A percentile compares a stretch with the other conserved stretches of the same genome.
Evolutionary conservation across 2,329 filamentous ascomycete species (phyloP).

Genomic region (Colletotrichum truncatum): DNA sequence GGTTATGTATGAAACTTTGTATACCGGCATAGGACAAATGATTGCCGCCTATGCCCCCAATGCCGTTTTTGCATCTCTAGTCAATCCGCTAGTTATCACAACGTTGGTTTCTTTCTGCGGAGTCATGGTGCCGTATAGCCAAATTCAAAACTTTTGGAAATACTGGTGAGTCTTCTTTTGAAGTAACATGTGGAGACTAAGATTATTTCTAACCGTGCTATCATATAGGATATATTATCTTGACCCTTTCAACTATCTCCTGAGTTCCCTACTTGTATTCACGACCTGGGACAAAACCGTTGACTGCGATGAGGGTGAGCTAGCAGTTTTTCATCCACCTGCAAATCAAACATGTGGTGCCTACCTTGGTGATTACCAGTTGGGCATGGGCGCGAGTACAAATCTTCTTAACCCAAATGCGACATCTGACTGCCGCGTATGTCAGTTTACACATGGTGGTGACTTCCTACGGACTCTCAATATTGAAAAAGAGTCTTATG

Average conservation of each 20-base stretch:
- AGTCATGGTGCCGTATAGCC: conserved; percentile 73
- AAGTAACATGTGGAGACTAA: too few species aligned
- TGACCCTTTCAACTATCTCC: conserved; percentile 70
- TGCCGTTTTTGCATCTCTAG: conserved; percentile 65
- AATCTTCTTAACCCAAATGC: conserved; percentile 70
- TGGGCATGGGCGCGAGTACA: conserved; percentile 53
- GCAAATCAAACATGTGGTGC: conserved; percentile 62
- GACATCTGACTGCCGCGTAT: conserved; percentile 65
- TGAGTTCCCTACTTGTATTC: conserved; percentile 64
- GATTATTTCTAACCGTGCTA: too few species aligned
- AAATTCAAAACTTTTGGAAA: conserved; percentile 73
- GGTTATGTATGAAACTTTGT: conserved; percentile 68
- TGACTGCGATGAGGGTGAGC: conserved; percentile 56
- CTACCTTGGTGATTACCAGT: conserved; percentile 64
- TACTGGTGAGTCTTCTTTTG: too few species aligned
- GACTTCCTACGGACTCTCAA: conserved; percentile 71
- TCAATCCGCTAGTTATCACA: conserved; percentile 65
- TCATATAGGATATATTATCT: conserved; percentile 43
- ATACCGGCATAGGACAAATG: conserved; percentile 69
- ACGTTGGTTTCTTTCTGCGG: conserved; percentile 77
- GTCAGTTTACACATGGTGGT: conserved; percentile 65
- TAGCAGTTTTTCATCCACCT: conserved; percentile 61
- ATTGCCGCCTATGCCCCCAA: conserved; percentile 71
- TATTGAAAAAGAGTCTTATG: conserved; percentile 67
- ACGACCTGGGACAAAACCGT: conserved; percentile 56